A percentile compares a stretch with the other conserved stretches of the same genome.
These are phyloP conservation scores for Arthroderma uncinatum DNA, from an alignment of 2,329 filamentous ascomycete species.

Conservation along the genomic window DNA sequence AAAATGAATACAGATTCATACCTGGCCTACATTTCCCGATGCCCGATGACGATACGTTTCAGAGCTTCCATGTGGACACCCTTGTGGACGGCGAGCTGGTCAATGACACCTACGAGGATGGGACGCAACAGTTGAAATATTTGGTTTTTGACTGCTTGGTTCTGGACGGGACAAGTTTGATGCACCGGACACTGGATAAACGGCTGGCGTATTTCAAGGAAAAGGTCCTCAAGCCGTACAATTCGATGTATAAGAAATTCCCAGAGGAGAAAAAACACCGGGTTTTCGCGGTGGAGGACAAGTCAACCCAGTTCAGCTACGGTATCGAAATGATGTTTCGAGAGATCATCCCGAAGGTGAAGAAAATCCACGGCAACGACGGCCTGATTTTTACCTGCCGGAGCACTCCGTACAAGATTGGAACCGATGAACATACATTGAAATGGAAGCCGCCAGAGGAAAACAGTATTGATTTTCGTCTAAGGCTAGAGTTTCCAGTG, in stretches of 20 bases:
- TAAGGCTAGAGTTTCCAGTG: constrained; percentile 63
- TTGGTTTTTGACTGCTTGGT: constrained; percentile 90
- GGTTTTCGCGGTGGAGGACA: constrained; percentile 74
- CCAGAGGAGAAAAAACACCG: constrained; percentile 59
- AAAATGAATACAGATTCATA: constrained; percentile 92
- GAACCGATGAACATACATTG: constrained; percentile 84
- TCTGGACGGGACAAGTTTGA: constrained; percentile 63
- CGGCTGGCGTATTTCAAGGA: constrained; percentile 77
- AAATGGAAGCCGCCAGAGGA: constrained; percentile 97
- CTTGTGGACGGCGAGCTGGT: constrained; percentile 91
- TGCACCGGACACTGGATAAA: constrained; percentile 74
- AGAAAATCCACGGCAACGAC: constrained; percentile 72
- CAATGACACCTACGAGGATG: constrained; percentile 61
- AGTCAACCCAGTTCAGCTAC: constrained; percentile 81
- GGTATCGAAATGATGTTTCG: constrained; percentile 87
- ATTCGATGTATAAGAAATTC: constrained; percentile 59
- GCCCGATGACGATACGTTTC: constrained; percentile 47
- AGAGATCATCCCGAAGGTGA: constrained; percentile 67
- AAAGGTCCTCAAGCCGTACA: constrained; percentile 67
- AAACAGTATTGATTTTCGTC: constrained; percentile 86
- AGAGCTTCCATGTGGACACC: constrained; percentile 64
- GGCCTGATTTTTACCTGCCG: constrained; percentile 97
- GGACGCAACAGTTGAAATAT: constrained; percentile 61
- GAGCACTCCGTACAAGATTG: constrained; percentile 71
- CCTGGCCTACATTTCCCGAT: constrained; percentile 71